Percentiles rank a stretch among this genome's conserved stretches.
Conservation (phyloP, 139 green algal species). For the Zygnema circumcarinatum region DNA sequence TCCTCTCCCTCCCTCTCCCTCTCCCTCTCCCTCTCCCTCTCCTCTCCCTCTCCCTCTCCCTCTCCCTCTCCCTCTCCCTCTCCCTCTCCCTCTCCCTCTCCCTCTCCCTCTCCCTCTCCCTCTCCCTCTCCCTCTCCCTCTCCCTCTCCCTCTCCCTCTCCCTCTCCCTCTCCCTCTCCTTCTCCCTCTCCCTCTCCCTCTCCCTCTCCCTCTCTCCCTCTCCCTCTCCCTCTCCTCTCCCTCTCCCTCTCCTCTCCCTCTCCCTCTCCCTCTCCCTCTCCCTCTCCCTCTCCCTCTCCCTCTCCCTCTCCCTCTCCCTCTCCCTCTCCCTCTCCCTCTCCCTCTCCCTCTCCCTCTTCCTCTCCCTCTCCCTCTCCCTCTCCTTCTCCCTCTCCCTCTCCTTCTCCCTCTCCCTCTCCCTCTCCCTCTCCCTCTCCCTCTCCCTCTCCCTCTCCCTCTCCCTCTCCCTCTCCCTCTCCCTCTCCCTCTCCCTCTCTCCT, state of each 20-base stretch:
- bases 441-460: not conserved
- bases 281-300: constrained; percentile 6
- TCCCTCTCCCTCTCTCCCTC: not conserved
- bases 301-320: not conserved
- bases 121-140: not conserved
- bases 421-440: not conserved
- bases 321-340: constrained; percentile 15
- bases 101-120: not conserved
- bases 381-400: not conserved
- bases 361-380: not conserved
- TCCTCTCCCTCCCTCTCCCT: too few relatives aligned
- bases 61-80: not conserved
- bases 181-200: not conserved
- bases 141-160: not conserved
- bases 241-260: constrained; percentile 1
- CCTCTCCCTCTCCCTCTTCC: constrained; percentile 21
- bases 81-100: not conserved
- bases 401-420: constrained; percentile 2
- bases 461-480: constrained; percentile 2
- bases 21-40: not conserved
- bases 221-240: not conserved
- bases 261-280: too few relatives aligned
- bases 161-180: not conserved
- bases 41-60: not conserved
- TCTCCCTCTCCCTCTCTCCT: not conserved